phyloP scores from a whole-genome alignment of 768 basidiomycete genomes.

The Auriscalpium vulgare region DNA sequence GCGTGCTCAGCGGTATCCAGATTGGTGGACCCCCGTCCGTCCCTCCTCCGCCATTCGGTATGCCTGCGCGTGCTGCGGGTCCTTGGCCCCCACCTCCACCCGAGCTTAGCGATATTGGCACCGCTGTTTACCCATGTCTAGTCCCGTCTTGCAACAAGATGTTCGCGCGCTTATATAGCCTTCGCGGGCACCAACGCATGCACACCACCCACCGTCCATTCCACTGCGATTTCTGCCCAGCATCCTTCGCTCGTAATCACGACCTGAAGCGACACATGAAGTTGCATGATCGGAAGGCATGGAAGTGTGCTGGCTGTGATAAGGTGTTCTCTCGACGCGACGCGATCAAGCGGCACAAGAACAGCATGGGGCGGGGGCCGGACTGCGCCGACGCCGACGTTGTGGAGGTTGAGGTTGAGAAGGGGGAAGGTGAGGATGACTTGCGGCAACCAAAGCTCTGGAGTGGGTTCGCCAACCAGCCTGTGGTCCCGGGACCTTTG shows the following conservation, averaged over 20 bases:
- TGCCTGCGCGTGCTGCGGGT: slow-evolving; percentile 13
- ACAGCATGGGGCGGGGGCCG: slow-evolving; percentile 45
- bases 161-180: slow-evolving; percentile 60
- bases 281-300: slow-evolving; percentile 65
- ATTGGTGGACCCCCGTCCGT: slow-evolving; percentile 33
- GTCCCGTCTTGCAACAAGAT: slow-evolving; percentile 55
- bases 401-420: slow-evolving; percentile 45
- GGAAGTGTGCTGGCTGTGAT: slow-evolving; percentile 65
- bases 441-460: slow-evolving; percentile 57
- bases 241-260: slow-evolving; percentile 72
- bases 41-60: slow-evolving; percentile 4
- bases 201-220: slow-evolving; percentile 61
- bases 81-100: slow-evolving; percentile 21
- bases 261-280: slow-evolving; percentile 73
- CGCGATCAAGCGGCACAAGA: slow-evolving; percentile 73
- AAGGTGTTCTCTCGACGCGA: slow-evolving; percentile 73
- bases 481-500: neutral
- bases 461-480: slow-evolving; percentile 44
- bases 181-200: slow-evolving; percentile 63
- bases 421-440: slow-evolving; percentile 34
- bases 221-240: slow-evolving; percentile 57
- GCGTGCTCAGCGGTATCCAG: slow-evolving; percentile 70
- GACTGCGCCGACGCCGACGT: slow-evolving; percentile 51
- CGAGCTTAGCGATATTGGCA: slow-evolving; percentile 38
- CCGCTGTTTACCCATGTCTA: slow-evolving; percentile 78